Conservation (phyloP, 495 filamentous ascomycete species). For the Podospora pseudopauciseta region DNA sequence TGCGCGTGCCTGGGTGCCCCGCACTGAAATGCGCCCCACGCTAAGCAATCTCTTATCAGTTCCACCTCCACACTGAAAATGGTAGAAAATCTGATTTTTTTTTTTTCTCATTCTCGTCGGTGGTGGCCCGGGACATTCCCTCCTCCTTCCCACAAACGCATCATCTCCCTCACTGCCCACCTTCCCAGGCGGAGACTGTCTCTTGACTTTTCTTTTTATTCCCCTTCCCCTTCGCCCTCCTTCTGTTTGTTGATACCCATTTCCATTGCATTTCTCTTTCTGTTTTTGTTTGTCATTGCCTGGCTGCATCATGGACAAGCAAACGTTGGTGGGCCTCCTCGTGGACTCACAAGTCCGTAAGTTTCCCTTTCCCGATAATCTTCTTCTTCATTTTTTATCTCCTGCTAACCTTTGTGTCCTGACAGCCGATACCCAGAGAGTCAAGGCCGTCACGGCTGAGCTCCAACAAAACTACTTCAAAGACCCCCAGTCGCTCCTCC, state of each 20-base stretch:
- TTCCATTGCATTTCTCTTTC: conserved; percentile 16
- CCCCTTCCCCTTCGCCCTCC: conserved; percentile 9
- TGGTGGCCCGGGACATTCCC: conserved; percentile 8
- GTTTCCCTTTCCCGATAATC: conserved; percentile 30
- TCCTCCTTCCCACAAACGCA: conserved; percentile 15
- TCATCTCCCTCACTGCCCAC: not conserved
- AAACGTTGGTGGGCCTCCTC: conserved; percentile 69
- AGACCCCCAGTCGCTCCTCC: conserved; percentile 73
- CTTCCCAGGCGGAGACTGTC: conserved; percentile 5
- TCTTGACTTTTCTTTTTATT: conserved; percentile 13
- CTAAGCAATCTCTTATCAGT: conserved; percentile 28
- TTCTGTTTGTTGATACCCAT: conserved; percentile 30
- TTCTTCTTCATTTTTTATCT: conserved; percentile 5
- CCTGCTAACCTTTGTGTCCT: conserved; percentile 33
- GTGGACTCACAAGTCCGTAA: conserved; percentile 71
- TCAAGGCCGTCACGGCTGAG: conserved; percentile 86
- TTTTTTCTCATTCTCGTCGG: conserved; percentile 10
- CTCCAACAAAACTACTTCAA: conserved; percentile 90
- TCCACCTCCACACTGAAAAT: conserved; percentile 27
- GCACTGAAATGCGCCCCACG: conserved; percentile 19
- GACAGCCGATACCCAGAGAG: conserved; percentile 68
- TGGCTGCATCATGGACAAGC: conserved; percentile 60
- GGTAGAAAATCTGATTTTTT: conserved; percentile 27
- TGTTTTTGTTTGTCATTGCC: conserved; percentile 11
- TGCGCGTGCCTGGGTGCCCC: not conserved